Evolutionary conservation across 768 basidiomycete species (phyloP).

Genomic region (Podaxis mareebaensis): DNA sequence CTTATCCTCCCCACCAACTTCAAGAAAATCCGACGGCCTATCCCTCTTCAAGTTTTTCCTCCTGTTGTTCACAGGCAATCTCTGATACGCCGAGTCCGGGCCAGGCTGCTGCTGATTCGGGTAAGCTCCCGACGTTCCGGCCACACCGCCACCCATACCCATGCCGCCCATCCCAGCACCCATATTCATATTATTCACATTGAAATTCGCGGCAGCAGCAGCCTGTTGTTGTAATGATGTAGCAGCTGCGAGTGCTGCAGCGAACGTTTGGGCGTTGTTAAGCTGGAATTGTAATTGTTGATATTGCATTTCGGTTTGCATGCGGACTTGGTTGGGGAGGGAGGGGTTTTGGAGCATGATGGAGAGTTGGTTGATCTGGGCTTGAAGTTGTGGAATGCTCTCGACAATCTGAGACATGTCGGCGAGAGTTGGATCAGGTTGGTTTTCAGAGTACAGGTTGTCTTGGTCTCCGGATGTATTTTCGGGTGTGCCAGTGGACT

Average conservation of each 20-base stretch:
- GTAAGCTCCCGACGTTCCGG: conserved; percentile 14
- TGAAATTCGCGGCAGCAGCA: conserved; percentile 18
- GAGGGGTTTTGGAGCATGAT: conserved; percentile 79
- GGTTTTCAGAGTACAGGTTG: conserved; percentile 66
- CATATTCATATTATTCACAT: conserved; percentile 31
- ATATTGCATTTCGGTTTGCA: conserved; percentile 81
- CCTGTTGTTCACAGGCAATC: conserved; percentile 79
- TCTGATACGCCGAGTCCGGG: conserved; percentile 86
- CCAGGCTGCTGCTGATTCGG: conserved; percentile 52
- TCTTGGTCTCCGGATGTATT: conserved; percentile 45
- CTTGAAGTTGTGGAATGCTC: conserved; percentile 80
- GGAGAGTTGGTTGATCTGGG: conserved; percentile 79
- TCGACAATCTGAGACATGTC: conserved; percentile 74
- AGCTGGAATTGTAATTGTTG: conserved; percentile 80
- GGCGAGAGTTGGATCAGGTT: conserved; percentile 55
- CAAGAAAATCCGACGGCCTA: conserved; percentile 81
- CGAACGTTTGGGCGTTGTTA: conserved; percentile 75
- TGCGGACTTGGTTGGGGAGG: conserved; percentile 70
- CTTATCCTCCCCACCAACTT: conserved; percentile 69
- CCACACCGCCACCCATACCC: conserved; percentile 27
- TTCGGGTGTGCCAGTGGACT: conserved; percentile 21
- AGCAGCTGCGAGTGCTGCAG: conserved; percentile 62
- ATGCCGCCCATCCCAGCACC: conserved; percentile 38
- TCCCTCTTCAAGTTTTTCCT: conserved; percentile 79
- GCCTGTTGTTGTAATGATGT: conserved; percentile 45